Evolutionary conservation across 2,329 filamentous ascomycete species (phyloP).

Genomic region (Clathrospora elynae): DNA sequence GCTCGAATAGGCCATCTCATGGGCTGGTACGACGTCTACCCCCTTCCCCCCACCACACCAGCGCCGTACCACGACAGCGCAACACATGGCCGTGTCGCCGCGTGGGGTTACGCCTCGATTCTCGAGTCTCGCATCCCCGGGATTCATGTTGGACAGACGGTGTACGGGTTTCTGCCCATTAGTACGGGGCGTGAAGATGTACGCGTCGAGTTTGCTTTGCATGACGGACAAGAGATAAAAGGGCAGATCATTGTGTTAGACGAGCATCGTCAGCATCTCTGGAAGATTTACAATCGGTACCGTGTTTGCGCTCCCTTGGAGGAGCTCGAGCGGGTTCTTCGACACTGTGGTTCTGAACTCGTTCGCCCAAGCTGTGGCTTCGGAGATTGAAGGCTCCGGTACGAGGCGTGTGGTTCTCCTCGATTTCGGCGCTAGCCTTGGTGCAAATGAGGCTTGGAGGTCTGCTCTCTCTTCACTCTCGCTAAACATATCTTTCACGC

Average conservation of each 20-base stretch:
- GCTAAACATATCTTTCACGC: conserved; percentile 9
- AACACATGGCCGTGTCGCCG: conserved; percentile 55
- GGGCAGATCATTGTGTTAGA: conserved; percentile 49
- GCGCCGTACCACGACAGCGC: conserved; percentile 44
- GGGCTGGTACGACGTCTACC: conserved; percentile 55
- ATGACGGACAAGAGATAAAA: conserved; percentile 5
- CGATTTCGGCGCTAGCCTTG: conserved; percentile 30
- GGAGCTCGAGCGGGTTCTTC: conserved; percentile 31
- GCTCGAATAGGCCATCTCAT: conserved; percentile 28
- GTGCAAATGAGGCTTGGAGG: conserved; percentile 16
- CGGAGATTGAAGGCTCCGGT: conserved; percentile 1
- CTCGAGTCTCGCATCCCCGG: conserved; percentile 49
- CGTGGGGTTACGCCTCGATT: conserved; percentile 57
- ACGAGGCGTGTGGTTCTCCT: conserved; percentile 20
- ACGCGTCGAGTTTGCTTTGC: conserved; percentile 37
- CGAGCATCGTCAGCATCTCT: conserved; percentile 45
- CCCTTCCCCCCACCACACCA: conserved; percentile 48
- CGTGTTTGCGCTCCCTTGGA: conserved; percentile 17
- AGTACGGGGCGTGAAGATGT: conserved; percentile 49
- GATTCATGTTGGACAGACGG: conserved; percentile 42
- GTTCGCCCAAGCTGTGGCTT: conserved; percentile 8
- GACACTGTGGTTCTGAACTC: conserved; percentile 23
- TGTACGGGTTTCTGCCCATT: conserved; percentile 56
- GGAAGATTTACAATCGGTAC: conserved; percentile 57
- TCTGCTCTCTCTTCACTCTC: conserved; percentile 2